Evolutionary conservation across 2,329 filamentous ascomycete genomes (phyloP).

Genomic region (Aspergillus aculeatus): DNA sequence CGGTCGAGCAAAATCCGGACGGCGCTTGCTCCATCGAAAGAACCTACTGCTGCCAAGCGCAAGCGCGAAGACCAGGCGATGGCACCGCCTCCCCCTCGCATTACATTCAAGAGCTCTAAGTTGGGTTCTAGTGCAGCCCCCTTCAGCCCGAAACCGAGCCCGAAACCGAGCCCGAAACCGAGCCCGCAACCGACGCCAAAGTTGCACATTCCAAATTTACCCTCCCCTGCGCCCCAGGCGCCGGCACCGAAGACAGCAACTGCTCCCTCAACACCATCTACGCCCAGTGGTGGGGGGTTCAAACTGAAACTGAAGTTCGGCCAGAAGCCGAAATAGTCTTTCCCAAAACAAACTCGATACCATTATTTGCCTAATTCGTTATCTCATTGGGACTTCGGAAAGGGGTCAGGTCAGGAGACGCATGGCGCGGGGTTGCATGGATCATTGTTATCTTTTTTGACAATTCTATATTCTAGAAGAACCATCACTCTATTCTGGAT

Average conservation of each 20-base stretch:
- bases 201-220: slow-evolving; percentile 33
- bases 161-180: slow-evolving; percentile 11
- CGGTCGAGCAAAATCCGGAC: slow-evolving; percentile 41
- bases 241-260: slow-evolving; percentile 25
- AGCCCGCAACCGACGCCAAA: slow-evolving; percentile 29
- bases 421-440: slow-evolving; percentile 18
- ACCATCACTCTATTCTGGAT: slow-evolving; percentile 5
- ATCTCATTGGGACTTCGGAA: slow-evolving; percentile 11
- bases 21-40: slow-evolving; percentile 33
- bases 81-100: slow-evolving; percentile 36
- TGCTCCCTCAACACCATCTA: slow-evolving; percentile 31
- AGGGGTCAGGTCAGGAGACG: slow-evolving; percentile 16
- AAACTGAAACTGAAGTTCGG: slow-evolving; percentile 46
- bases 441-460: slow-evolving; percentile 14
- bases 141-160: slow-evolving; percentile 17
- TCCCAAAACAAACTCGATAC: slow-evolving; percentile 3
- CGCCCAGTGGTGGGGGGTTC: slow-evolving; percentile 36
- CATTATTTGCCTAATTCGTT: slow-evolving; percentile 7
- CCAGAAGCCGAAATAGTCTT: slow-evolving; percentile 31
- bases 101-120: slow-evolving; percentile 46
- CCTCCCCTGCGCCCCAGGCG: slow-evolving; percentile 29
- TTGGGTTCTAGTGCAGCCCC: slow-evolving; percentile 28
- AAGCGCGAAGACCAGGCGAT: slow-evolving; percentile 41
- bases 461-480: not conserved
- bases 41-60: slow-evolving; percentile 32